A percentile compares a stretch with the other conserved stretches of the same genome.
Conservation (phyloP, 2,329 filamentous ascomycete species). For the Thermothelomyces thermophilus region DNA sequence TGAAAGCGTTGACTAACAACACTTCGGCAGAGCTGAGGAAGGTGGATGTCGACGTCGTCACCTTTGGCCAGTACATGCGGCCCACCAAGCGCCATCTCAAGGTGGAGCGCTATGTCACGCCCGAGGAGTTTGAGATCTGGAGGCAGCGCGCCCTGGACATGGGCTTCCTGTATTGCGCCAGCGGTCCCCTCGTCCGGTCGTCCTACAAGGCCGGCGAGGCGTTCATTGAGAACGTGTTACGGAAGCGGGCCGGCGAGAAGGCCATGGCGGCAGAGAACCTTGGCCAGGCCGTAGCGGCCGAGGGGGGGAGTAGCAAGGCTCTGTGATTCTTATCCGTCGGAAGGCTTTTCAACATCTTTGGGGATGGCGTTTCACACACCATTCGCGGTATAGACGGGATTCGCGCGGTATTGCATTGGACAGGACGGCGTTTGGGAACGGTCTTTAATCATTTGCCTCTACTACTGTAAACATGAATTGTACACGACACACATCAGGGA, state of each 20-base stretch:
- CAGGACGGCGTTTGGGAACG: conserved; percentile 16
- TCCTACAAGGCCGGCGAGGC: conserved; percentile 98
- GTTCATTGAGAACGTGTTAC: conserved; percentile 96
- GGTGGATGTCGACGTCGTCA: conserved; percentile 84
- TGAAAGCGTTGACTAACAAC: background rate
- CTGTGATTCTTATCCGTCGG: background rate
- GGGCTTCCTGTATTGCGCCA: conserved; percentile 95
- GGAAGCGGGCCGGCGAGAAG: conserved; percentile 60
- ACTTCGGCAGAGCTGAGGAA: conserved; percentile 62
- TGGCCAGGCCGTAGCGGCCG: conserved; percentile 36
- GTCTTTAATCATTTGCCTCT: conserved; percentile 13
- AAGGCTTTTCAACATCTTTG: conserved; percentile 17
- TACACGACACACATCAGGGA: conserved; percentile 15
- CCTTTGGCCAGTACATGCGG: conserved; percentile 99
- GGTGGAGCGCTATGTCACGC: conserved; percentile 91
- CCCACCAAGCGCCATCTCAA: conserved; percentile 97
- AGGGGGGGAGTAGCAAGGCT: conserved; percentile 20
- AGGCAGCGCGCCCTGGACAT: conserved; percentile 81
- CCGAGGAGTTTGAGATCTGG: conserved; percentile 88
- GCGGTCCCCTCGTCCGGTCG: conserved; percentile 84
- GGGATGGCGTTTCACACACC: conserved; percentile 19
- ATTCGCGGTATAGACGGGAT: conserved; percentile 9
- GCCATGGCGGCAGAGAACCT: conserved; percentile 28
- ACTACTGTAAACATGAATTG: conserved; percentile 21
- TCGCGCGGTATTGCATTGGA: conserved; percentile 10